Evolutionary conservation across 768 basidiomycete species (phyloP).

Genomic region (Amanita brunnescens): DNA sequence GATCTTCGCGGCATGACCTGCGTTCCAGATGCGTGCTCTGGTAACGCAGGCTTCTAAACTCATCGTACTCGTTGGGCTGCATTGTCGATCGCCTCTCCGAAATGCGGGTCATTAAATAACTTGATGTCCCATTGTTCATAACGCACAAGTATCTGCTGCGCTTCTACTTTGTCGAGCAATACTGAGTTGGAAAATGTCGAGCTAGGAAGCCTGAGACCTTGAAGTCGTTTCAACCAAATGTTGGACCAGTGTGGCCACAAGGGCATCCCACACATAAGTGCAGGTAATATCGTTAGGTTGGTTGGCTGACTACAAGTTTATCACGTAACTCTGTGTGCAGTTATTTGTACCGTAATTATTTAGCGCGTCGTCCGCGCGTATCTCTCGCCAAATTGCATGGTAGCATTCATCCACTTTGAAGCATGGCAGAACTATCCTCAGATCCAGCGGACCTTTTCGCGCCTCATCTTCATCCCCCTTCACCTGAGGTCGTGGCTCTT

Average conservation of each 20-base stretch:
- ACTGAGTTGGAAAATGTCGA: slow-evolving; percentile 60
- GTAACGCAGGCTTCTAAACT: slow-evolving; percentile 40
- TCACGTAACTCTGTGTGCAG: not conserved
- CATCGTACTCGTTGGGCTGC: slow-evolving; percentile 39
- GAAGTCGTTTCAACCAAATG: slow-evolving; percentile 26
- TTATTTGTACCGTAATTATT: not conserved
- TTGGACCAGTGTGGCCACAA: slow-evolving; percentile 26
- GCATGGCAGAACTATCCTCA: slow-evolving; percentile 1
- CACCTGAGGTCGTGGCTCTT: not conserved
- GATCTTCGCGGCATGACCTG: slow-evolving; percentile 45
- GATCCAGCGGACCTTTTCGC: slow-evolving; percentile 5
- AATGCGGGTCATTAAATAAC: slow-evolving; percentile 48
- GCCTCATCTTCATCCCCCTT: not conserved
- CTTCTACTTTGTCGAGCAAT: slow-evolving; percentile 57
- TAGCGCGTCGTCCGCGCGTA: not conserved
- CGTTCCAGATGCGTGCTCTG: slow-evolving; percentile 35
- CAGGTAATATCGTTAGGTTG: too few relatives aligned
- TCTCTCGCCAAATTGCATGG: not conserved
- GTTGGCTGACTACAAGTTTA: not conserved
- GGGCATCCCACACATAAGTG: slow-evolving; percentile 64
- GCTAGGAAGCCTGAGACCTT: slow-evolving; percentile 37
- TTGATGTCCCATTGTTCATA: slow-evolving; percentile 40
- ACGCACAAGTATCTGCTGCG: slow-evolving; percentile 28
- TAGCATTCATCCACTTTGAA: not conserved
- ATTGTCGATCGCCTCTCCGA: slow-evolving; percentile 57